These are phyloP conservation scores for Didymella lethalis DNA, from an alignment of 2,329 filamentous ascomycete species.

Conservation along the genomic window DNA sequence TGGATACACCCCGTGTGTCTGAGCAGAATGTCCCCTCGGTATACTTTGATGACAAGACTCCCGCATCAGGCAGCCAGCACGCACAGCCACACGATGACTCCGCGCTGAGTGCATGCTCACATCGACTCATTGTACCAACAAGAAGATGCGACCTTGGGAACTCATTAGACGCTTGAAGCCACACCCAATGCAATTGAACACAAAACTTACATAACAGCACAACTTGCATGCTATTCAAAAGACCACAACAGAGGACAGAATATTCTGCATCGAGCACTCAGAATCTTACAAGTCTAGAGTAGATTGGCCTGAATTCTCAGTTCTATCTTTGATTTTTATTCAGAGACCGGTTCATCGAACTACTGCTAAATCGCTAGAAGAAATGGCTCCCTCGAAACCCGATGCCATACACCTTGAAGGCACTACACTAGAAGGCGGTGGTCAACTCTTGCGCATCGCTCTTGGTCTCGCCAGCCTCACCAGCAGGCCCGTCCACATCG, in stretches of 20 bases:
- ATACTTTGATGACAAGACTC: not conserved
- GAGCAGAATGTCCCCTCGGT: not conserved
- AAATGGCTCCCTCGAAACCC: constrained; percentile 18
- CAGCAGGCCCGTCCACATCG: constrained; percentile 58
- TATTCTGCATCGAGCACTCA: not conserved
- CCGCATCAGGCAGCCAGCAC: constrained; percentile 1
- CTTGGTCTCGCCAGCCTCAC: constrained; percentile 64
- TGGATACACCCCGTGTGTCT: not conserved
- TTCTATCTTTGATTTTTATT: not conserved
- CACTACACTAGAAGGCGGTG: constrained; percentile 67
- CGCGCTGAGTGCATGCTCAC: constrained; percentile 10
- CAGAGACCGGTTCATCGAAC: not conserved
- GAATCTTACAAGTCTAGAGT: too few relatives aligned
- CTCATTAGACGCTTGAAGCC: too few relatives aligned
- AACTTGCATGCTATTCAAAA: not conserved
- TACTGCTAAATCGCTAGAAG: not conserved
- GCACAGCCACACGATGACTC: constrained; percentile 32
- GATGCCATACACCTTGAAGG: constrained; percentile 57
- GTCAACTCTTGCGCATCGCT: constrained; percentile 66
- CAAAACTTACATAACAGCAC: not conserved
- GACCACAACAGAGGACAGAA: too few relatives aligned
- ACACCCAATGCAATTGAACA: too few relatives aligned
- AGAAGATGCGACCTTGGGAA: not conserved
- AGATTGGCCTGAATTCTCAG: too few relatives aligned
- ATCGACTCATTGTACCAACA: constrained; percentile 29